Conservation (phyloP, 176 grass and related monocot species). For the Phoenix roebelenii region DNA sequence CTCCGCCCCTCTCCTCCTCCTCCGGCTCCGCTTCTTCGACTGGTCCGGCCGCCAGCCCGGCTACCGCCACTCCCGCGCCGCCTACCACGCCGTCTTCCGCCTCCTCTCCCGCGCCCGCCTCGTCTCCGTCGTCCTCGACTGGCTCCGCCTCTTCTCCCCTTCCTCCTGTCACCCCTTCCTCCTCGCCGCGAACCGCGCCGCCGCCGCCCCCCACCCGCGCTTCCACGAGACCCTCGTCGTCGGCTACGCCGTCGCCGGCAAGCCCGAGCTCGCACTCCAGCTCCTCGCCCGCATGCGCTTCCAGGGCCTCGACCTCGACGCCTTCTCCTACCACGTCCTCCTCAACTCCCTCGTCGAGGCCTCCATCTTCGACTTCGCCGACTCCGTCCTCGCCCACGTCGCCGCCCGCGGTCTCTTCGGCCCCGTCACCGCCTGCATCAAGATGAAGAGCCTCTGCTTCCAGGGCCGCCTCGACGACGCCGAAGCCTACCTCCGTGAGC, state of each 20-base stretch:
- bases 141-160: constrained; percentile 77
- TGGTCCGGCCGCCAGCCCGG: constrained; percentile 47
- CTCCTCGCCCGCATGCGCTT: constrained; percentile 68
- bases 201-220: constrained; percentile 13
- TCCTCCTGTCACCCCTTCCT: constrained; percentile 3
- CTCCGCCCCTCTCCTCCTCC: constrained; percentile 37
- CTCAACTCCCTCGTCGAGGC: constrained; percentile 85
- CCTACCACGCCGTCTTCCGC: constrained; percentile 58
- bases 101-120: constrained; percentile 38
- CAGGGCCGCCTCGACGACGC: constrained; percentile 36
- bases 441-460: constrained; percentile 61
- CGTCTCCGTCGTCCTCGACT: constrained; percentile 48
- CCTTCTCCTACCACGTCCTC: constrained; percentile 59
- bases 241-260: constrained; percentile 70
- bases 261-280: constrained; percentile 64
- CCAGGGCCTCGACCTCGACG: constrained; percentile 49
- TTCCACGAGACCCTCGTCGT: constrained; percentile 77
- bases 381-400: constrained; percentile 35
- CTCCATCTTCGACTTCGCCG: constrained; percentile 62
- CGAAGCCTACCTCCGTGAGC: constrained; percentile 48
- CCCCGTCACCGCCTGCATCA: constrained; percentile 41
- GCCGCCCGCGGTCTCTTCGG: constrained; percentile 24
- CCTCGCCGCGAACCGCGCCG: background rate
- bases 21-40: constrained; percentile 83
- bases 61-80: constrained; percentile 53